Conservation (phyloP, 2,329 filamentous ascomycete species). For the Fusarium setosum region DNA sequence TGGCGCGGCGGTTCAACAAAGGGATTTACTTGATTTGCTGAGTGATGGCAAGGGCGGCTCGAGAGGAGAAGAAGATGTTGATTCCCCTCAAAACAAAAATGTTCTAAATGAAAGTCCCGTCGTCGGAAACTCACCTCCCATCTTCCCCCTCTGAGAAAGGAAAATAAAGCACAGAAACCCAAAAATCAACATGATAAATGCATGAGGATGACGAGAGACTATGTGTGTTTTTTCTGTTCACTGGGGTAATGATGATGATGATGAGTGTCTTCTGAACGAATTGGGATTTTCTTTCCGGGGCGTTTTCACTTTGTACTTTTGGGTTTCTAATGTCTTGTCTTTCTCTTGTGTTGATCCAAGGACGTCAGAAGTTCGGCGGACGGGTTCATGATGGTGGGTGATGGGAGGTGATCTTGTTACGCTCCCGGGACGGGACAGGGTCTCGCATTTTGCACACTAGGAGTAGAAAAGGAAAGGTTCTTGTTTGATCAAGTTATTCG, state of each 20-base stretch:
- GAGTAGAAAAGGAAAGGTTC: conserved; percentile 52
- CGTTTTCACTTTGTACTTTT: conserved; percentile 12
- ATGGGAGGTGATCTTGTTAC: conserved; percentile 46
- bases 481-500: conserved; percentile 43
- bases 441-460: conserved; percentile 51
- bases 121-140: conserved; percentile 43
- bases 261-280: conserved; percentile 10
- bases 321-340: conserved; percentile 5
- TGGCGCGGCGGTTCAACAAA: conserved; percentile 63
- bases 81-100: conserved; percentile 45
- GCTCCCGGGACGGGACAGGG: conserved; percentile 45
- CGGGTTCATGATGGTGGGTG: conserved; percentile 39
- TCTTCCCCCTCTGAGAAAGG: conserved; percentile 18
- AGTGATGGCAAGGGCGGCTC: conserved; percentile 58
- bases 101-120: conserved; percentile 50
- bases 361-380: conserved; percentile 41
- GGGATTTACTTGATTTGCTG: conserved; percentile 62
- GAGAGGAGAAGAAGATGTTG: conserved; percentile 47
- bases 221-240: conserved; percentile 30
- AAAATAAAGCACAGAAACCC: conserved; percentile 51
- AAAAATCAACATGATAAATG: conserved; percentile 44
- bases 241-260: conserved; percentile 10
- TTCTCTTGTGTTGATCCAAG: conserved; percentile 28
- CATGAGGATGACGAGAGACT: conserved; percentile 40
- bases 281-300: conserved; percentile 6